Evolutionary conservation across 306 rosid species (phyloP).

Genomic region (Glycine latifolia): DNA sequence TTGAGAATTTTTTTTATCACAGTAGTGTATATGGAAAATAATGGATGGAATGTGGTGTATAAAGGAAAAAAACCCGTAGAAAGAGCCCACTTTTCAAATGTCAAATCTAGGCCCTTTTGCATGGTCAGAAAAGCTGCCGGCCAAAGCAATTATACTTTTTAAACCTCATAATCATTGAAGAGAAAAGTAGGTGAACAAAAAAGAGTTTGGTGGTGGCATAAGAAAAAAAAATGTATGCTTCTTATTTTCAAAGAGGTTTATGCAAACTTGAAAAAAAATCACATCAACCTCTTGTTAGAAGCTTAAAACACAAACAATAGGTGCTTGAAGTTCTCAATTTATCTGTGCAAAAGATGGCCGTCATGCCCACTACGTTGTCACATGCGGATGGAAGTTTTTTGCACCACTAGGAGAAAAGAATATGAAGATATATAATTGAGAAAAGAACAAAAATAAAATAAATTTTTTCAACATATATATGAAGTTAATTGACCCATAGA

Average conservation of each 20-base stretch:
- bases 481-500: no score
- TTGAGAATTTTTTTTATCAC: no score
- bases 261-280: conserved; percentile 13
- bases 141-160: background rate
- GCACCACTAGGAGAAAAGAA: conserved; percentile 38
- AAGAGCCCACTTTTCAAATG: background rate
- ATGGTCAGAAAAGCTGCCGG: background rate
- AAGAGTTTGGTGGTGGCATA: background rate
- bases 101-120: background rate
- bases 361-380: conserved; percentile 56
- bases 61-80: no score
- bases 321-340: conserved; percentile 48
- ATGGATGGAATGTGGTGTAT: no score
- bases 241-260: conserved; percentile 51
- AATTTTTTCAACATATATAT: no score
- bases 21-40: no score
- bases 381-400: conserved; percentile 94
- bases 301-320: conserved; percentile 51
- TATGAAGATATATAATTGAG: background rate
- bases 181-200: background rate
- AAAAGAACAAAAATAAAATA: background rate
- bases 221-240: conserved; percentile 53
- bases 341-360: conserved; percentile 95
- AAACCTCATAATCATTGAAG: background rate
- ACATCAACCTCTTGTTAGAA: conserved; percentile 59